Percentiles rank a stretch among this genome's conserved stretches.
phyloP scores from a whole-genome alignment of 78 protist species.

The Dictyostelium discoideum region DNA sequence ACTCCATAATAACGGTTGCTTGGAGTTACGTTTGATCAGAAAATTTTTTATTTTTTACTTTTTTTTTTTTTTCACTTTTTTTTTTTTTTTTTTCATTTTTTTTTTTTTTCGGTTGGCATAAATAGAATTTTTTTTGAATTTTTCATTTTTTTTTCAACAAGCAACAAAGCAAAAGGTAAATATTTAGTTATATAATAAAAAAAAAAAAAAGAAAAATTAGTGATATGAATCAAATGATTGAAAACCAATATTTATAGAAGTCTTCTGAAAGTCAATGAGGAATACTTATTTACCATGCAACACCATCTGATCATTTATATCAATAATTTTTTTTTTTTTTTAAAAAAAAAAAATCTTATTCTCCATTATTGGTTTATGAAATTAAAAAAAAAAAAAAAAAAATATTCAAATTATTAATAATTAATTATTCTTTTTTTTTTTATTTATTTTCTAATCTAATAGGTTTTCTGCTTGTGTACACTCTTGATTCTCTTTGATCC shows the following conservation, averaged over 20 bases:
- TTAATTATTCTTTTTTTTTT: too few species aligned
- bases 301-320: slow-evolving; percentile 19
- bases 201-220: background rate
- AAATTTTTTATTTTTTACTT: background rate
- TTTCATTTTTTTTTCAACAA: background rate
- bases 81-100: background rate
- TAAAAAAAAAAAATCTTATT: background rate
- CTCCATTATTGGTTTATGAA: background rate
- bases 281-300: slow-evolving; percentile 12
- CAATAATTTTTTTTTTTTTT: background rate
- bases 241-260: slow-evolving; percentile 10
- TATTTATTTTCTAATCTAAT: too few species aligned
- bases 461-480: background rate
- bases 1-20: background rate
- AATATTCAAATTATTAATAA: background rate
- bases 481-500: too few species aligned
- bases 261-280: slow-evolving; percentile 5
- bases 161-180: background rate
- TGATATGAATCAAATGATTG: background rate
- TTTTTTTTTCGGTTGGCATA: background rate
- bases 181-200: background rate
- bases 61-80: background rate
- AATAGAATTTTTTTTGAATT: background rate
- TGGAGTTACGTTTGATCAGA: background rate
- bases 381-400: too few species aligned